These are phyloP conservation scores for Didymella segeticola DNA, from an alignment of 2,329 filamentous ascomycete species.

Conservation along the genomic window DNA sequence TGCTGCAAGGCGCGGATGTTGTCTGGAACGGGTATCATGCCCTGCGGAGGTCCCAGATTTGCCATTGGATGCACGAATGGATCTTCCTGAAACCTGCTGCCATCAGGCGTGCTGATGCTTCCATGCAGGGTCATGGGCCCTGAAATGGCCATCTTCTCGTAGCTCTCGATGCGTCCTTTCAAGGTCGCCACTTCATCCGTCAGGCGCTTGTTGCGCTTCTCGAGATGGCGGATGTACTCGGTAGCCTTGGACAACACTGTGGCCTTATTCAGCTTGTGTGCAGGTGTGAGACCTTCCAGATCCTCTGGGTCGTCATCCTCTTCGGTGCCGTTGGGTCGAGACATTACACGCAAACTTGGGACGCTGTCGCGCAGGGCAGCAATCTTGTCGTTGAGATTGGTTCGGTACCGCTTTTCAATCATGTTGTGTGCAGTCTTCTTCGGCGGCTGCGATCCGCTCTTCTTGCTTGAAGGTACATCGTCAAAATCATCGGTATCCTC, in stretches of 20 bases:
- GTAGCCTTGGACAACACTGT: conserved; percentile 95
- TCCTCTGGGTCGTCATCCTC: conserved; percentile 84
- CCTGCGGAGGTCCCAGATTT: conserved; percentile 45
- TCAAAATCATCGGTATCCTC: conserved; percentile 65
- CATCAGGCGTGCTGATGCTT: conserved; percentile 44
- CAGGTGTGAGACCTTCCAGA: conserved; percentile 71
- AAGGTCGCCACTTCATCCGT: conserved; percentile 81
- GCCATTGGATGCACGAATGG: conserved; percentile 42
- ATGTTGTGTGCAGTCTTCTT: conserved; percentile 99
- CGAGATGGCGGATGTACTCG: conserved; percentile 92
- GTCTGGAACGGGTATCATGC: conserved; percentile 53
- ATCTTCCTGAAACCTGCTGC: conserved; percentile 47
- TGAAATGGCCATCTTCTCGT: conserved; percentile 74
- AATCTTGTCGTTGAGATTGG: conserved; percentile 97
- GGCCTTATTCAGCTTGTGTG: conserved; percentile 97
- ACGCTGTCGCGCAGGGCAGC: conserved; percentile 90
- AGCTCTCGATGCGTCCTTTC: conserved; percentile 71
- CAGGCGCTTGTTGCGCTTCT: conserved; percentile 85
- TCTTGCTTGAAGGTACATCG: conserved; percentile 59
- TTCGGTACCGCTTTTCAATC: conserved; percentile 96
- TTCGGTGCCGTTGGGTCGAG: conserved; percentile 64
- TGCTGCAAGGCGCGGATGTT: conserved; percentile 50
- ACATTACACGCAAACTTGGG: conserved; percentile 85
- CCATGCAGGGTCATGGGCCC: conserved; percentile 49
- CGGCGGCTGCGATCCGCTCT: conserved; percentile 61